Conservation (phyloP, 129 eudicot genomes). For the Pseudognaphalium luteoalbum region DNA sequence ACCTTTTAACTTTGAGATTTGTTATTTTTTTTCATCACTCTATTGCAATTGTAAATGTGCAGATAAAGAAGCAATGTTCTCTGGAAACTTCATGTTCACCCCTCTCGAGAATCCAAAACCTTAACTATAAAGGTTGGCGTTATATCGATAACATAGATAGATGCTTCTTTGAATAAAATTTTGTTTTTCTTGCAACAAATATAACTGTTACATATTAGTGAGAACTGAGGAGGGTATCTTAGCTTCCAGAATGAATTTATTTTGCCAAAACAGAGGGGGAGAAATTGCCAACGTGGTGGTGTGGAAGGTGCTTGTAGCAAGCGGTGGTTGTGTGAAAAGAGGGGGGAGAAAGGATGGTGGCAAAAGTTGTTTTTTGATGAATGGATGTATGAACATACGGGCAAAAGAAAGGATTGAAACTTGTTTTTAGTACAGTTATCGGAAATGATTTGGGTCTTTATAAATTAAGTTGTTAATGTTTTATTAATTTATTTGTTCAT, state of each 20-base stretch:
- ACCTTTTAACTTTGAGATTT: background rate
- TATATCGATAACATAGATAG: constrained; percentile 9
- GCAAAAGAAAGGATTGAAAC: background rate
- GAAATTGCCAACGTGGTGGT: background rate
- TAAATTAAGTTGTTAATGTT: background rate
- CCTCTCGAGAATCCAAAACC: constrained; percentile 42
- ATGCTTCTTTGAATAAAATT: constrained; percentile 6
- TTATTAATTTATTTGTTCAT: background rate
- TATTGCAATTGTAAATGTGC: constrained; percentile 32
- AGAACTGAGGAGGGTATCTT: background rate
- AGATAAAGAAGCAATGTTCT: constrained; percentile 87
- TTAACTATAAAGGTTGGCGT: constrained; percentile 13
- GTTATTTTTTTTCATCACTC: background rate
- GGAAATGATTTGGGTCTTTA: background rate
- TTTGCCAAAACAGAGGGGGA: constrained; percentile 1
- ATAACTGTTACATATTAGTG: background rate
- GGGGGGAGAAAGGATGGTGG: background rate
- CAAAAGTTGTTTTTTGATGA: background rate
- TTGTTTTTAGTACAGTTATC: background rate
- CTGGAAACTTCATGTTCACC: constrained; percentile 90
- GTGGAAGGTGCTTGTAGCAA: background rate
- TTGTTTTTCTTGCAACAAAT: constrained; percentile 1
- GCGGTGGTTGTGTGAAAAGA: background rate
- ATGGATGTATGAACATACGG: background rate
- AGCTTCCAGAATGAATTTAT: constrained; percentile 25